Evolutionary conservation across 345 rosid species (phyloP), one percentile per base, ranked within the genome.

Genomic region (Stellera chamaejasme): DNA sequence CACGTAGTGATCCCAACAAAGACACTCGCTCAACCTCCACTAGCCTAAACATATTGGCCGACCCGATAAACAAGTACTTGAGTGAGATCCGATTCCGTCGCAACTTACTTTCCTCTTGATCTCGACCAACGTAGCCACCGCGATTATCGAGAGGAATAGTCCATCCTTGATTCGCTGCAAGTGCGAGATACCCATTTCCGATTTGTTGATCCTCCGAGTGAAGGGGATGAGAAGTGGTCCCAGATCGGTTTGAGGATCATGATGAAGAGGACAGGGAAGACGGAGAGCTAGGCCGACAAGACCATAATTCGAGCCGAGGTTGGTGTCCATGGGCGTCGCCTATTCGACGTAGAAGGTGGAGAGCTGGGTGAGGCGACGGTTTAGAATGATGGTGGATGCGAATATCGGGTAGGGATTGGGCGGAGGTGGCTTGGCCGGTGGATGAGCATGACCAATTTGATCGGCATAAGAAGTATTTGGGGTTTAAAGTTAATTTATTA

Each of bases 111-210:
- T n/a, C n/a, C n/a, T n/a, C n/a, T n/a, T n/a, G n/a, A n/a, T n/a
- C n/a, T n/a, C n/a, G n/a, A n/a, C n/a, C n/a, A n/a, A n/a, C n/a
- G n/a, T n/a, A n/a, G n/a, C n/a, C n/a, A n/a, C n/a, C n/a, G n/a
- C n/a, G 16, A 86, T 51, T 2, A 82, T 57, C 5, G 96, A 88
- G 26, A 92, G 80, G 27, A 81, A 63, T 10, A 92, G 76, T 13
- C 98, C 96, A 69, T 77, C n/a, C 59, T 95, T 96, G 2, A 88
- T 92, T 44, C 96, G 77, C 64, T 82, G 95, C 44, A 85, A 77
- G 58, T 85, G 87, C 10, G 90, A 79, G 45, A 92, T 69, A 50
- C 95, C 95, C 64, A 73, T 78, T 71, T 92, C 96, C 0, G 77
- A 73, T 41, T 76, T 82, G 51, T 79, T 85, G 50, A 71, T 25